A percentile compares a stretch with the other conserved stretches of the same genome.
phyloP scores from a whole-genome alignment of 345 rosid species.

The Syzygium aromaticum region DNA sequence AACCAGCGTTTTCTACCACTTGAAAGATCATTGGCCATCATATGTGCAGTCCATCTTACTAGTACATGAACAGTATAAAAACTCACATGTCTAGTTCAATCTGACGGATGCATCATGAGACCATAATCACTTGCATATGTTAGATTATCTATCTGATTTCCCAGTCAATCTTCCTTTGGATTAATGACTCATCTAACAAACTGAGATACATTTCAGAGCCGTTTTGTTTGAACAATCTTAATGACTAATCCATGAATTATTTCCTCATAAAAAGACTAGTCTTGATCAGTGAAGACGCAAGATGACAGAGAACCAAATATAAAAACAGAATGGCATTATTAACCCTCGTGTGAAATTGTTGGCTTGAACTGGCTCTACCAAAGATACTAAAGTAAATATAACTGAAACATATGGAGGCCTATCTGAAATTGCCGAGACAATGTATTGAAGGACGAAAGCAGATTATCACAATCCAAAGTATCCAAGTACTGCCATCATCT shows the following conservation, averaged over 20 bases:
- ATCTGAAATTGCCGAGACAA: background rate
- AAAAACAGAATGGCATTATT: background rate
- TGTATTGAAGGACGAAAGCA: background rate
- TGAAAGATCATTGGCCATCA: background rate
- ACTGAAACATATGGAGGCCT: background rate
- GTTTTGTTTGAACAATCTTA: background rate
- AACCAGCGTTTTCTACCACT: background rate
- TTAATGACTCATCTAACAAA: background rate
- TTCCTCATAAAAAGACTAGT: background rate
- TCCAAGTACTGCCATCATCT: background rate
- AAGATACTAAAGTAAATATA: background rate
- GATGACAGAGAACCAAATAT: background rate
- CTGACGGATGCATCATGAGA: background rate
- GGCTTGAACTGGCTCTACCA: background rate
- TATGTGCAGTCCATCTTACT: background rate
- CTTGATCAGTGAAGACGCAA: background rate
- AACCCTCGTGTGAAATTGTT: background rate
- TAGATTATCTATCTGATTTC: background rate
- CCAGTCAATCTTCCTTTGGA: background rate
- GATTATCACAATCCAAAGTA: background rate
- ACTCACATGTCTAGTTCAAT: background rate
- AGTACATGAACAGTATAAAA: background rate
- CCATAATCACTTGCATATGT: background rate
- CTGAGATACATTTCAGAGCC: background rate
- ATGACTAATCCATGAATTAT: background rate